Base-by-base conservation (phyloP, 345 rosid genomes). In the Citrus cavaleriei region DNA sequence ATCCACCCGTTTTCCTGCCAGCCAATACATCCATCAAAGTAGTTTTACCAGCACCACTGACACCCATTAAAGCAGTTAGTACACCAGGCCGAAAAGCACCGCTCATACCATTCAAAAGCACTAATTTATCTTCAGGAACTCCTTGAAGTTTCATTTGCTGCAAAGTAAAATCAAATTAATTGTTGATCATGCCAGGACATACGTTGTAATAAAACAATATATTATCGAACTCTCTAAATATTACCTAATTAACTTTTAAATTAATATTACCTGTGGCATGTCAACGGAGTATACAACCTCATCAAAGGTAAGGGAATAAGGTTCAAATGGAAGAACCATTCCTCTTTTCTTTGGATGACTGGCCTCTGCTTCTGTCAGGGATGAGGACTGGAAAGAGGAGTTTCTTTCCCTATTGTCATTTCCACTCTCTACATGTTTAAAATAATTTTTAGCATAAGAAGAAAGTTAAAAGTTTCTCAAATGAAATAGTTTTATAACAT, bases 321-420 rank as follows among this genome's bases (percentile, higher is more conserved):
- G 97, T 82, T 89, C 88, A 81, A 91, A 93, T 73, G 97, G 95
- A 81, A 93, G 92, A 79, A 93, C 87, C 95, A 93, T 90, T 79
- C 98, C 96, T 79, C 70, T 89, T 73, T 82, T 91, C 83, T 76
- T 88, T 38, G 25, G 74, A 32, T 51, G 5, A 4, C 32, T 34
- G 4, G 68, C 81, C 68, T 81, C 82, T 61, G 64, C 80, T 34
- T 68, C 88, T 72, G 79, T 9, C 58, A n/a, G 38, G 34, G 85
- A 68, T 51, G 9, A 69, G 6, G 70, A 54, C 13, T 60, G 59
- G 10, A 78, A 79, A 10, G 79, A 77, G 32, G 13, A 49, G 73
- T 76, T 84, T 81, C 73, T 84, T 24, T 19, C 67, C 38, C 61
- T 28, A 10, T 27, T 58, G 21, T 62, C 79, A 68, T 63, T 78